Percentiles rank a stretch among this genome's conserved stretches.
phyloP scores from a whole-genome alignment of 2,329 filamentous ascomycete species.

The Hymenoscyphus albidus region DNA sequence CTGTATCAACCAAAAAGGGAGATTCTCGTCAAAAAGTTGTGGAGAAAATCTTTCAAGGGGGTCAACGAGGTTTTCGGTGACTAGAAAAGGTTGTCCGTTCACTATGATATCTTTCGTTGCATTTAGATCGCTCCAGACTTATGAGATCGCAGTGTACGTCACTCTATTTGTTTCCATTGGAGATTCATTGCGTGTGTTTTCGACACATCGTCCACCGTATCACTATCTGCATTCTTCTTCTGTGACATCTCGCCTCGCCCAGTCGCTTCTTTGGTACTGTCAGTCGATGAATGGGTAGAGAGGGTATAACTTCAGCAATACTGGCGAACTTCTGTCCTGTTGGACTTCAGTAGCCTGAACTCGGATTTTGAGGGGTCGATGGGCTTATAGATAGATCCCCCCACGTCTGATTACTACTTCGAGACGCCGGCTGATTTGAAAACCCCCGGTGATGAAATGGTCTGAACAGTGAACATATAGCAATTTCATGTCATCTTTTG shows the following conservation, averaged over 20 bases:
- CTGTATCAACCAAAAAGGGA: neutral
- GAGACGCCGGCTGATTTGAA: neutral
- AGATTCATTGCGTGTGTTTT: neutral
- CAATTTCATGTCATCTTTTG: no score
- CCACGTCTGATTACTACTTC: neutral
- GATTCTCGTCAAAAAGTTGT: no score
- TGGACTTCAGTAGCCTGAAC: neutral
- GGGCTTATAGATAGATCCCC: neutral
- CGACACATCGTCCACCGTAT: neutral
- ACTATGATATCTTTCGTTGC: neutral
- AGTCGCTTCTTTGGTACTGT: no score
- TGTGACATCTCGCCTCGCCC: no score
- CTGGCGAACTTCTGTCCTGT: neutral
- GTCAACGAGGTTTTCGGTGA: neutral
- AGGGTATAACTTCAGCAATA: neutral
- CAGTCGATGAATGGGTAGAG: neutral
- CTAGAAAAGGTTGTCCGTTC: neutral
- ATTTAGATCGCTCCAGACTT: neutral
- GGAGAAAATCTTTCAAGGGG: neutral
- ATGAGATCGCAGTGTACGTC: neutral
- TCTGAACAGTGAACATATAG: neutral
- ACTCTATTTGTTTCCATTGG: neutral
- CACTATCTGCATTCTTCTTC: no score
- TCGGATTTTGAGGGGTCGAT: neutral
- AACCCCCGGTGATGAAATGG: neutral